Evolutionary conservation across 352 stramenopile genomes (phyloP).

Genomic region (Phytophthora hybrid): DNA sequence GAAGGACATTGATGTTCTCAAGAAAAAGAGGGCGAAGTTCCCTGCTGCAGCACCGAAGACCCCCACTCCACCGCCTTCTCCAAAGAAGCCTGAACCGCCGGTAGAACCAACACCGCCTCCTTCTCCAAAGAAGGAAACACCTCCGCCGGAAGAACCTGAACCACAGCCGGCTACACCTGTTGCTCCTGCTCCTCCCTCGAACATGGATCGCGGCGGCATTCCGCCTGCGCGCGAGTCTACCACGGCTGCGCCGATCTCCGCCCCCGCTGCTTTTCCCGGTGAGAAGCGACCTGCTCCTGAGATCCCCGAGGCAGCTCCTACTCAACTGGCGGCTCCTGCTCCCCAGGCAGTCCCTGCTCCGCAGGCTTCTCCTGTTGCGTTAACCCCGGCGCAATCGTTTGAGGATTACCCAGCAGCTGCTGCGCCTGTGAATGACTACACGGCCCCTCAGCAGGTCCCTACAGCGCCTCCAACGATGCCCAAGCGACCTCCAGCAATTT

Average conservation of each 20-base stretch:
- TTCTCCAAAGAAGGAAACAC: slow-evolving; percentile 36
- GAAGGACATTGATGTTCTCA: slow-evolving; percentile 83
- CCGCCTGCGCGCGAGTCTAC: slow-evolving; percentile 15
- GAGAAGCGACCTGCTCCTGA: slow-evolving; percentile 22
- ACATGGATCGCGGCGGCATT: slow-evolving; percentile 44
- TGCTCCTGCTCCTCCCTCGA: slow-evolving; percentile 39
- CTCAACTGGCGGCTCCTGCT: slow-evolving; percentile 1
- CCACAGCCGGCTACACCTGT: slow-evolving; percentile 15
- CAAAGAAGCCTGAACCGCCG: slow-evolving; percentile 46
- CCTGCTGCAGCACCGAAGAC: slow-evolving; percentile 40
- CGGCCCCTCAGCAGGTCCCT: slow-evolving; percentile 21
- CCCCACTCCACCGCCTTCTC: slow-evolving; percentile 40
- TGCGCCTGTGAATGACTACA: slow-evolving; percentile 29
- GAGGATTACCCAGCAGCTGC: slow-evolving; percentile 23
- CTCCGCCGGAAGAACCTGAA: slow-evolving; percentile 24
- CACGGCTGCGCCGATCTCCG: slow-evolving; percentile 48
- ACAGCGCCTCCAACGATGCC: slow-evolving; percentile 27
- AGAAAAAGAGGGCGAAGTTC: slow-evolving; percentile 75
- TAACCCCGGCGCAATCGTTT: slow-evolving; percentile 20
- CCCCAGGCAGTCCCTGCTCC: slow-evolving; percentile 10
- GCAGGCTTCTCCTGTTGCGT: slow-evolving; percentile 24
- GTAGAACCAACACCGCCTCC: slow-evolving; percentile 31
- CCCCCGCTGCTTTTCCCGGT: slow-evolving; percentile 59
- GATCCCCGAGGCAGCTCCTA: slow-evolving; percentile 6
- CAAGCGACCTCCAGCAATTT: slow-evolving; percentile 42